A percentile compares a stretch with the other conserved stretches of the same genome.
These are phyloP conservation scores for Moricandia moricandioides DNA, from an alignment of 345 rosid genomes.

Conservation along the genomic window DNA sequence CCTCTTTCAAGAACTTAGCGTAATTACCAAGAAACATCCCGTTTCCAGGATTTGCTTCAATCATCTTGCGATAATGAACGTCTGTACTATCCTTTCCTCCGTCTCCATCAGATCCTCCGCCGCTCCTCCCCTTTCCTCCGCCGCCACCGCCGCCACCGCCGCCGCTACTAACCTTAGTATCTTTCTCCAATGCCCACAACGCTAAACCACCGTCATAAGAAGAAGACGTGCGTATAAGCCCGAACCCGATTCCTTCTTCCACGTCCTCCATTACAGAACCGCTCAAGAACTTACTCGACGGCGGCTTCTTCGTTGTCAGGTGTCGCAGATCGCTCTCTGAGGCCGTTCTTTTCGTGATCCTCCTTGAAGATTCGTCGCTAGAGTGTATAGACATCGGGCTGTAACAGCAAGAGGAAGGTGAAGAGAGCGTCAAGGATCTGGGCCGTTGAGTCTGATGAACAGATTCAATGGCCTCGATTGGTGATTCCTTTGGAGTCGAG, in stretches of 20 bases:
- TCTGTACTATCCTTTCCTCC: slow-evolving; percentile 47
- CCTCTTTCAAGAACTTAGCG: slow-evolving; percentile 90
- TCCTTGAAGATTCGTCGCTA: slow-evolving; percentile 29
- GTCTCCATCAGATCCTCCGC: slow-evolving; percentile 44
- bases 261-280: slow-evolving; percentile 42
- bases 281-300: slow-evolving; percentile 19
- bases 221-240: slow-evolving; percentile 15
- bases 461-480: slow-evolving; percentile 42
- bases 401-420: slow-evolving; percentile 43
- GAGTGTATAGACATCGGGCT: slow-evolving; percentile 38
- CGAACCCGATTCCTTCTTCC: slow-evolving; percentile 37
- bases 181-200: slow-evolving; percentile 33
- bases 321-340: slow-evolving; percentile 61
- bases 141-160: slow-evolving; percentile 48
- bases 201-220: slow-evolving; percentile 24
- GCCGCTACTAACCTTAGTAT: slow-evolving; percentile 29
- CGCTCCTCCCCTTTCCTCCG: slow-evolving; percentile 46
- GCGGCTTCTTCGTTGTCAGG: slow-evolving; percentile 36
- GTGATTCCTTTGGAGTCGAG: slow-evolving; percentile 41
- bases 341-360: slow-evolving; percentile 44
- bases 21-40: slow-evolving; percentile 73
- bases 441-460: slow-evolving; percentile 36
- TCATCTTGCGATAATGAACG: slow-evolving; percentile 67
- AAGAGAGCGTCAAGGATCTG: slow-evolving; percentile 33
- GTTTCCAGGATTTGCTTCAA: slow-evolving; percentile 80